Evolutionary conservation across 1,139 yeast species (phyloP), one percentile per base, ranked within the genome.

Genomic region (Candida sanyaensis): DNA sequence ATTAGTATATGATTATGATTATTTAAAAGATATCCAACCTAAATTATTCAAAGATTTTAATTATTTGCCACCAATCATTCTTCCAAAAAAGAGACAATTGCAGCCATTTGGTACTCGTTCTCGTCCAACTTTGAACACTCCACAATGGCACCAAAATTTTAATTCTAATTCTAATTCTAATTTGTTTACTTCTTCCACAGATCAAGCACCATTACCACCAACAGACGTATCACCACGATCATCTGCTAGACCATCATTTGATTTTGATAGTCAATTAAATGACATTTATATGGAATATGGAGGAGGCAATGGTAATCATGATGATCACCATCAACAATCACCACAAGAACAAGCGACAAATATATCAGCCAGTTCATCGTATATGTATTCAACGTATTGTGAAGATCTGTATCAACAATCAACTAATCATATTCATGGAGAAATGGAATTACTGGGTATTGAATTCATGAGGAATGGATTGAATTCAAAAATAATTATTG

Each of bases 1-100:
- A 6, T 61, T 75, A 54, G 79, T 75, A 26, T 75, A 73, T 53
- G 80, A 74, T 57, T 73, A 71, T 53, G 71, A 71, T 44, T 75
- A 74, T 50, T 58, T 75, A 34, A 62, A 73, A n/a, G 63, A 66
- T 47, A 62, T 58, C 24, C 72, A 71, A 52, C 76, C 78, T 7
- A 69, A 66, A 48, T 55, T 75, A 29, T 75, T 75, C 59, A 71
- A 69, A 49, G 65, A 71, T 43, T 73, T 61, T 51, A 62, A 63
- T 34, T 75, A 66, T 52, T 62, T 58, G 31, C 71, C 73, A 6
- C 66, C 66, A 11, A 36, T 30, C 23, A 31, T 37, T 11, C 32
- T 23, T 37, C 46, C 24, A 46, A 44, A 17, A 39, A 51, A 28
- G 12, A 33, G 41, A 27, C 27, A 33, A 21, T 55, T 60, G 3